Percentiles rank a stretch among this genome's conserved stretches.
Evolutionary conservation across 257 asterid species (phyloP).

Genomic region (Solanum pimpinellifolium): DNA sequence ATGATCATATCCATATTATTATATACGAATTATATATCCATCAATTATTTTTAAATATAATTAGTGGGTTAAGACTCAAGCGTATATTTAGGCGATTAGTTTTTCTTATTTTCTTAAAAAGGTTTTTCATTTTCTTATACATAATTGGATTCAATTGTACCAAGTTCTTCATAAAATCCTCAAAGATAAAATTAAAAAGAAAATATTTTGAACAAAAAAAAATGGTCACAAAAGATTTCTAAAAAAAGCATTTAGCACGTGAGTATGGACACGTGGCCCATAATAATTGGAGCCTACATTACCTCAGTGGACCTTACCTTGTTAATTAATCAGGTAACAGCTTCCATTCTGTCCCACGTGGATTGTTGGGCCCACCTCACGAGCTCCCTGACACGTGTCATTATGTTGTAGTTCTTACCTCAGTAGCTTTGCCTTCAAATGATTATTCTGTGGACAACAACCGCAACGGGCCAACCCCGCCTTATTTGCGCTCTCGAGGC

Average conservation of each 20-base stretch:
- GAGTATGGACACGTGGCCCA: slow-evolving; percentile 22
- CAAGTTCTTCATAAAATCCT: background rate
- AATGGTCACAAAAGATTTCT: background rate
- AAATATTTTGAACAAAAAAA: background rate
- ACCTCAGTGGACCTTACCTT: slow-evolving; percentile 4
- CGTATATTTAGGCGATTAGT: background rate
- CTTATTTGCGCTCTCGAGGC: background rate
- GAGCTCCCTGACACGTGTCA: slow-evolving; percentile 36
- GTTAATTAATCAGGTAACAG: slow-evolving; percentile 25
- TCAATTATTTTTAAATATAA: too few relatives aligned
- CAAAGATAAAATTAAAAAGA: background rate
- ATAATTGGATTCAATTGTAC: background rate
- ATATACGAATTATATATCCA: too few relatives aligned
- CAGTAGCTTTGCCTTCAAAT: background rate
- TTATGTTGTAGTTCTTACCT: background rate
- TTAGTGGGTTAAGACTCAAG: background rate
- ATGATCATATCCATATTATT: too few relatives aligned
- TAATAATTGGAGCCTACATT: slow-evolving; percentile 5
- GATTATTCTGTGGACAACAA: background rate
- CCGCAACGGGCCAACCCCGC: background rate
- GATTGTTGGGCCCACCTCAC: slow-evolving; percentile 28
- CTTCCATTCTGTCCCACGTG: slow-evolving; percentile 37
- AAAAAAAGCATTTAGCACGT: slow-evolving; percentile 16
- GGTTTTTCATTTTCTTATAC: background rate
- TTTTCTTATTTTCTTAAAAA: background rate